These are phyloP conservation scores for Agarophyton chilense DNA, from an alignment of 23 red algal genomes.

Conservation along the genomic window DNA sequence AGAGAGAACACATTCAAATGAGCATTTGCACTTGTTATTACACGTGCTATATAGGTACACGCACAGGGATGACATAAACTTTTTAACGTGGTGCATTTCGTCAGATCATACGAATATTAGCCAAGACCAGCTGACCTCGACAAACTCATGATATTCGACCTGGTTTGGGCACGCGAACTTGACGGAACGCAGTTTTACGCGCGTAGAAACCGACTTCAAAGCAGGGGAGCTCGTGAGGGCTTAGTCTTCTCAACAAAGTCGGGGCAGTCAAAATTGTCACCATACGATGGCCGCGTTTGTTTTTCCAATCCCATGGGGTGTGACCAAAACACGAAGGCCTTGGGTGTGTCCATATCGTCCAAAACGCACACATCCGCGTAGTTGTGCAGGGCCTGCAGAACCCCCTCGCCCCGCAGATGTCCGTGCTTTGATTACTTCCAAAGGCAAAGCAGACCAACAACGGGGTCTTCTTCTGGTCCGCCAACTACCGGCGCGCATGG, in stretches of 20 bases:
- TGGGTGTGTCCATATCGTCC: background rate
- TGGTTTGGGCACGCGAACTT: no score
- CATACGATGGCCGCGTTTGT: background rate
- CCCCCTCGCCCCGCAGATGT: constrained; percentile 35
- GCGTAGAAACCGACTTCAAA: no score
- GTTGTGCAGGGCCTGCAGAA: background rate
- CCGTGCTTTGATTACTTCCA: constrained; percentile 39
- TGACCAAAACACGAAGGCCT: background rate
- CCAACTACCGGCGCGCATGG: constrained; percentile 38
- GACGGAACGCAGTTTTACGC: no score
- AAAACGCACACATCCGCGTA: background rate
- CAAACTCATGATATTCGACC: no score
- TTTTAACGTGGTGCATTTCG: no score
- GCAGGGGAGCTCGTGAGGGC: no score
- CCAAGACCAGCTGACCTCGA: no score
- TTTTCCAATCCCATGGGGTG: background rate
- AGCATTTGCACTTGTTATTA: no score
- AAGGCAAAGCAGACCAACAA: constrained; percentile 61
- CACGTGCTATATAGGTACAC: no score
- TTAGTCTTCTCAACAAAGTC: background rate
- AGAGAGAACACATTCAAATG: no score
- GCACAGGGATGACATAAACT: no score
- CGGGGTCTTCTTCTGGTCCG: constrained; percentile 64
- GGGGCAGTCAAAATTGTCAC: background rate
- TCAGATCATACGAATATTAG: no score